Percentiles rank a stretch among this genome's conserved stretches.
phyloP scores from a whole-genome alignment of 2,329 filamentous ascomycete species.

The Purpureocillium lavendulum region DNA sequence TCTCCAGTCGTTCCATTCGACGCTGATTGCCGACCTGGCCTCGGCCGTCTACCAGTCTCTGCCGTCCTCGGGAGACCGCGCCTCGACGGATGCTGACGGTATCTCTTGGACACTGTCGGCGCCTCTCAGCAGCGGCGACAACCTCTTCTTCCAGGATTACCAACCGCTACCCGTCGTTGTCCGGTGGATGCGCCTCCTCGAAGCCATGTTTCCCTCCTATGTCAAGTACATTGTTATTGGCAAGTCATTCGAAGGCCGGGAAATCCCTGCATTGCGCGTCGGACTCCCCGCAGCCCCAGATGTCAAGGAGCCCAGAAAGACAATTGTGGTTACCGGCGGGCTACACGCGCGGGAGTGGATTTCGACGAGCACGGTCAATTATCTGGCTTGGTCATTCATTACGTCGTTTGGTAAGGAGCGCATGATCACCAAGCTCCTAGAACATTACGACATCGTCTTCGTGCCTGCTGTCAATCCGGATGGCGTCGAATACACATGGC shows the following conservation, averaged over 20 bases:
- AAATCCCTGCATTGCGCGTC: slow-evolving; percentile 74
- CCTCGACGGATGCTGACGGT: slow-evolving; percentile 14
- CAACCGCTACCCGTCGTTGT: slow-evolving; percentile 74
- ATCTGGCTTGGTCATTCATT: slow-evolving; percentile 81
- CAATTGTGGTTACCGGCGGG: slow-evolving; percentile 74
- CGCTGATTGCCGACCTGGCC: slow-evolving; percentile 73
- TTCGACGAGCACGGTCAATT: slow-evolving; percentile 82
- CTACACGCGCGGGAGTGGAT: slow-evolving; percentile 98
- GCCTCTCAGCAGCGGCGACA: slow-evolving; percentile 39
- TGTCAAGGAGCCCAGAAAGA: slow-evolving; percentile 50
- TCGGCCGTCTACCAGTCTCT: slow-evolving; percentile 58
- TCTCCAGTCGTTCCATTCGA: slow-evolving; percentile 61
- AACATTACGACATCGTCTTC: slow-evolving; percentile 81
- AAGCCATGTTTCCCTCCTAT: slow-evolving; percentile 81
- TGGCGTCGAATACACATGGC: slow-evolving; percentile 91
- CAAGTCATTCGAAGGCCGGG: slow-evolving; percentile 78
- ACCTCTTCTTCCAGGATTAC: slow-evolving; percentile 88
- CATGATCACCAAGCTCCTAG: slow-evolving; percentile 67
- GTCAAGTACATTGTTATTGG: slow-evolving; percentile 69
- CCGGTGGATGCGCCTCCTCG: slow-evolving; percentile 87
- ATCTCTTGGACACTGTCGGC: slow-evolving; percentile 19
- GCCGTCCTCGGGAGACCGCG: slow-evolving; percentile 13
- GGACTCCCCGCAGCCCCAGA: slow-evolving; percentile 45
- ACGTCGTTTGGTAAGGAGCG: slow-evolving; percentile 68
- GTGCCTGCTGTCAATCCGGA: slow-evolving; percentile 88